Base-by-base conservation (phyloP, 2,329 filamentous ascomycete genomes). In the Cercospora zeae-maydis region DNA sequence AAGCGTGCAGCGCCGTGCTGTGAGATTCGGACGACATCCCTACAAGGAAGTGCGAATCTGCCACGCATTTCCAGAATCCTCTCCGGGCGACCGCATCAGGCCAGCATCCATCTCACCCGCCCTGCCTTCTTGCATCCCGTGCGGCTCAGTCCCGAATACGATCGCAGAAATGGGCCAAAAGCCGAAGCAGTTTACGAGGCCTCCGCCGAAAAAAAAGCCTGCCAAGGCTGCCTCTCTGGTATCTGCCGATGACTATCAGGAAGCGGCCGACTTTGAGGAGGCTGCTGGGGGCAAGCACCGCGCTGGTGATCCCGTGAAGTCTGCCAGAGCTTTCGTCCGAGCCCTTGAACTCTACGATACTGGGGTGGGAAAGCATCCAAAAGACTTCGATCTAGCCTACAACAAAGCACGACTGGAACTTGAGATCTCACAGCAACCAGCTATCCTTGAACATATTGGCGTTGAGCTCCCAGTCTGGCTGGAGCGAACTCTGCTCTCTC, bases 281-380 rank as follows among this genome's bases (percentile, higher is more conserved):
- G 86, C 90, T 74, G 86, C 86, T 4, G 88, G 87, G 6, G 87
- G 88, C 65, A 92, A 92, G 81, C 90, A 88, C 86, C 82, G 88
- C 55, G 87, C 83, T 37, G 89, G 88, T 21, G 88, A 92, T 73
- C 82, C 86, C 19, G 83, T 80, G 54, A 91, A 91, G 70, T 83
- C 84, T 4, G 80, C 82, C 66, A 79, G 86, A 52, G 86, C 86
- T 68, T 86, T 85, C 71, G 80, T 86, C 66, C 80, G 87, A 65
- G 88, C 89, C 11, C 82, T 90, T 58, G 83, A 88, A 57, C 80
- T 82, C 49, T 92, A 91, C 71, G 83, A 86, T 65, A 81, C 84
- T 58, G 89, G 86, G 11, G 72, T 91, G 33, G 77, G 78, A 54
- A 84, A 80, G 63, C 86, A 85, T 71, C 86, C 88, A 1, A 71